phyloP scores from a whole-genome alignment of 495 filamentous ascomycete species.

The Umbilicaria muhlenbergii region DNA sequence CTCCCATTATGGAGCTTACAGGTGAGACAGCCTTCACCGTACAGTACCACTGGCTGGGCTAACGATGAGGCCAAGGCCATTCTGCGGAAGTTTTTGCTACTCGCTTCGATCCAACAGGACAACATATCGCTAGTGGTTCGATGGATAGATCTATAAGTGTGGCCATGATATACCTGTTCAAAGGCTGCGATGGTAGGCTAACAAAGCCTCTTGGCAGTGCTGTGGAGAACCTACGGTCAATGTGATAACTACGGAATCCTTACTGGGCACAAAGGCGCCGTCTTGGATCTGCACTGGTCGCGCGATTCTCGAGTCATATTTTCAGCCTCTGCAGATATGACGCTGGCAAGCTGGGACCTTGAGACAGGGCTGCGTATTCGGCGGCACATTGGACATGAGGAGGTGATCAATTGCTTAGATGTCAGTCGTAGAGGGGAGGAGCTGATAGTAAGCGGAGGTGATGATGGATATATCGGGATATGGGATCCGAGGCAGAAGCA shows the following conservation, averaged over 20 bases:
- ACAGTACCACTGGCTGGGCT: background rate
- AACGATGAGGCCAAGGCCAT: constrained; percentile 29
- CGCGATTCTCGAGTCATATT: constrained; percentile 83
- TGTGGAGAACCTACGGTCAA: constrained; percentile 83
- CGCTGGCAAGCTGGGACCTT: constrained; percentile 86
- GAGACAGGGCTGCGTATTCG: constrained; percentile 78
- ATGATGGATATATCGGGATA: constrained; percentile 87
- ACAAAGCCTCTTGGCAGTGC: constrained; percentile 34
- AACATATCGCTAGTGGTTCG: constrained; percentile 83
- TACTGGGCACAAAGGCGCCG: constrained; percentile 73
- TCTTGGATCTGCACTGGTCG: constrained; percentile 92
- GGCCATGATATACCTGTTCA: constrained; percentile 12
- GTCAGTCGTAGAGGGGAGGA: constrained; percentile 81
- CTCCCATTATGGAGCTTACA: constrained; percentile 87
- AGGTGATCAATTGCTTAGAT: constrained; percentile 81
- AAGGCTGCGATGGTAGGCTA: background rate
- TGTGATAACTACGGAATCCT: constrained; percentile 88
- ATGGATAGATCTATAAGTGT: constrained; percentile 86
- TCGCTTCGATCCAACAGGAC: constrained; percentile 75
- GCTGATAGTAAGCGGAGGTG: constrained; percentile 70
- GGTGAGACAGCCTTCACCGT: constrained; percentile 31
- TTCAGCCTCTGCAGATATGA: constrained; percentile 85
- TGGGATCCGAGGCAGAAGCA: constrained; percentile 94
- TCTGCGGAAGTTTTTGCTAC: constrained; percentile 78
- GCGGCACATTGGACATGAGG: constrained; percentile 83